Conservation (phyloP, 495 filamentous ascomycete genomes). For the Letharia columbiana region DNA sequence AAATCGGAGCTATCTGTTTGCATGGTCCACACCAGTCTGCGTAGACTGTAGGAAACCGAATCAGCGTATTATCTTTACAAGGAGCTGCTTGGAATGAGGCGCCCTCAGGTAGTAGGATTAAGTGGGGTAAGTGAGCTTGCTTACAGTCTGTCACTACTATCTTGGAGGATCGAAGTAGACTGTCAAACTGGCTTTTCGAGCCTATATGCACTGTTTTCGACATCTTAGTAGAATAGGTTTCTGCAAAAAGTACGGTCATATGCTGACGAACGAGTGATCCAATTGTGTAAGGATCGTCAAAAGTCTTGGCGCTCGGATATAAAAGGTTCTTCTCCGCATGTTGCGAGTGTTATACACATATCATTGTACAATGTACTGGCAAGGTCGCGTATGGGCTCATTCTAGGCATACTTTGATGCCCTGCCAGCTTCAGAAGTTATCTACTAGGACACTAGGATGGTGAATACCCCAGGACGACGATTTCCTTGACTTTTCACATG, state of each 20-base stretch:
- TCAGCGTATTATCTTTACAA: slow-evolving; percentile 47
- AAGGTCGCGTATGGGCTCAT: not conserved
- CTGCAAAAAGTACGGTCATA: too few species aligned
- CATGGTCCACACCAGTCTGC: slow-evolving; percentile 82
- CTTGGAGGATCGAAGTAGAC: slow-evolving; percentile 54
- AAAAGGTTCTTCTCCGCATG: not conserved
- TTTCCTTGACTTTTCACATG: not conserved
- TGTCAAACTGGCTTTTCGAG: slow-evolving; percentile 61
- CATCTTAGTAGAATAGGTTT: slow-evolving; percentile 31
- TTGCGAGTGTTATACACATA: not conserved
- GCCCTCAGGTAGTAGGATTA: slow-evolving; percentile 17
- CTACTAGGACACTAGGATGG: too few species aligned
- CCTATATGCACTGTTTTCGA: slow-evolving; percentile 60
- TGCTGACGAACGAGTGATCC: not conserved
- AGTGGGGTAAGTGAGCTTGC: slow-evolving; percentile 28
- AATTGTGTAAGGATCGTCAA: not conserved
- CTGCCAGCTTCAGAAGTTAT: not conserved
- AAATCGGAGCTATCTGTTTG: slow-evolving; percentile 75
- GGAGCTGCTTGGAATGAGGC: slow-evolving; percentile 4
- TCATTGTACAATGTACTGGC: not conserved
- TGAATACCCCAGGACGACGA: not conserved
- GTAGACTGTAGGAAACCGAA: slow-evolving; percentile 51
- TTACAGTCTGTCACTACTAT: slow-evolving; percentile 83
- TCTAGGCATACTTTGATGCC: not conserved
- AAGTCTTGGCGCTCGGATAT: slow-evolving; percentile 1